Percentiles rank a stretch among this genome's conserved stretches.
Conservation (phyloP, 2,329 filamentous ascomycete species). For the Pseudogymnoascus sp. region DNA sequence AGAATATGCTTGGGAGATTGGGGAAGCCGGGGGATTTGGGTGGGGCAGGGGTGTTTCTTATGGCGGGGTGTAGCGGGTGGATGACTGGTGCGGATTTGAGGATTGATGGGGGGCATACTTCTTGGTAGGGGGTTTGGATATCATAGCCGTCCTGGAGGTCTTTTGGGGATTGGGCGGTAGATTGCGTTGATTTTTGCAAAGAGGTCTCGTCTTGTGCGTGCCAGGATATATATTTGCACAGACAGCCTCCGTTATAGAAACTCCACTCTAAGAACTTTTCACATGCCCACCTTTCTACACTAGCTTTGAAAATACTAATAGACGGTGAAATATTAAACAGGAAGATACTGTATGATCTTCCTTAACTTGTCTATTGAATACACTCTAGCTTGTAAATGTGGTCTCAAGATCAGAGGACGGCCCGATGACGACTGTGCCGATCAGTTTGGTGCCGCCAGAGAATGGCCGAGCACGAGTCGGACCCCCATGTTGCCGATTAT, state of each 20-base stretch:
- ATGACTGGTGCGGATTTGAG: constrained; percentile 47
- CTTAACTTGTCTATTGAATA: not conserved
- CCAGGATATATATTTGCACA: not conserved
- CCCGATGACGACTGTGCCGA: not conserved
- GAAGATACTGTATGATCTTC: not conserved
- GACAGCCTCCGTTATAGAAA: not conserved
- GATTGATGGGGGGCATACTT: not conserved
- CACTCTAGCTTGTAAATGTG: not conserved
- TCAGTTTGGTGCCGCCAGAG: not conserved
- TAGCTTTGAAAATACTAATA: not conserved
- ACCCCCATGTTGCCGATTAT: not conserved
- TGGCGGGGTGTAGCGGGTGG: constrained; percentile 59
- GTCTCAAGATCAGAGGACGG: not conserved
- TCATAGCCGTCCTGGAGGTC: not conserved
- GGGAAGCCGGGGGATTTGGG: constrained; percentile 62
- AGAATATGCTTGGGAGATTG: constrained; percentile 75
- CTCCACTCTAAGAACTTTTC: not conserved
- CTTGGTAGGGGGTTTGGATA: not conserved
- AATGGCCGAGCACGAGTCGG: not conserved
- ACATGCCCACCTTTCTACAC: not conserved
- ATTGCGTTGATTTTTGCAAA: not conserved
- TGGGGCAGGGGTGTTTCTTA: constrained; percentile 59
- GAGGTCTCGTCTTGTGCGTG: not conserved
- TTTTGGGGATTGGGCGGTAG: not conserved
- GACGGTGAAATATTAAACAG: not conserved